phyloP scores from a whole-genome alignment of 176 grass and related monocot genomes.

The Chrysopogon serrulatus region DNA sequence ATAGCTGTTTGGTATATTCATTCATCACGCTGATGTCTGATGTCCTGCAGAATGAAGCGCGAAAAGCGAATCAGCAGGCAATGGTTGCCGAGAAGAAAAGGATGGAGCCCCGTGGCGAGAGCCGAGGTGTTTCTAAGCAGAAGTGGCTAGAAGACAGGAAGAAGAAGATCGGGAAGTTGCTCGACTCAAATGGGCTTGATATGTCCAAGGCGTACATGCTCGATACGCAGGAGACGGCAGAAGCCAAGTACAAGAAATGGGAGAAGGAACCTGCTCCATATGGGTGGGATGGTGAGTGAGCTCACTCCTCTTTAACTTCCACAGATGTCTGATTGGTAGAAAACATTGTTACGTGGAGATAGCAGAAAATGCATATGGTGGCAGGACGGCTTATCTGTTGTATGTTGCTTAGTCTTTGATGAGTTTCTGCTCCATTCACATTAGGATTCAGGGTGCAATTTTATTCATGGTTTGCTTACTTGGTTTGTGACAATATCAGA shows the following conservation, averaged over 20 bases:
- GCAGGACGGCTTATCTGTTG: background rate
- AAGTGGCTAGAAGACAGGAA: constrained; percentile 95
- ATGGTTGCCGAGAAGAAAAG: constrained; percentile 94
- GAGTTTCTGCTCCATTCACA: background rate
- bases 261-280: constrained; percentile 89
- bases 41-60: constrained; percentile 66
- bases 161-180: constrained; percentile 91
- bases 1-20: background rate
- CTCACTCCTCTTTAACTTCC: background rate
- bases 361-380: background rate
- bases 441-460: background rate
- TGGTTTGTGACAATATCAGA: background rate
- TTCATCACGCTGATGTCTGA: background rate
- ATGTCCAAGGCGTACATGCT: constrained; percentile 96
- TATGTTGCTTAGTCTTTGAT: background rate
- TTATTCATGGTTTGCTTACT: background rate
- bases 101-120: constrained; percentile 72
- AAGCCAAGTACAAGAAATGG: constrained; percentile 95
- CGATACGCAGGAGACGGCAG: constrained; percentile 75
- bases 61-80: constrained; percentile 86
- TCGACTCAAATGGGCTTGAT: constrained; percentile 93
- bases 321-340: background rate
- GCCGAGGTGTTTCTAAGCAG: constrained; percentile 88
- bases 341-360: background rate
- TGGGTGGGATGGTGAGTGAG: constrained; percentile 84